phyloP scores from a whole-genome alignment of 345 rosid species.

The Crucihimalaya himalaica region DNA sequence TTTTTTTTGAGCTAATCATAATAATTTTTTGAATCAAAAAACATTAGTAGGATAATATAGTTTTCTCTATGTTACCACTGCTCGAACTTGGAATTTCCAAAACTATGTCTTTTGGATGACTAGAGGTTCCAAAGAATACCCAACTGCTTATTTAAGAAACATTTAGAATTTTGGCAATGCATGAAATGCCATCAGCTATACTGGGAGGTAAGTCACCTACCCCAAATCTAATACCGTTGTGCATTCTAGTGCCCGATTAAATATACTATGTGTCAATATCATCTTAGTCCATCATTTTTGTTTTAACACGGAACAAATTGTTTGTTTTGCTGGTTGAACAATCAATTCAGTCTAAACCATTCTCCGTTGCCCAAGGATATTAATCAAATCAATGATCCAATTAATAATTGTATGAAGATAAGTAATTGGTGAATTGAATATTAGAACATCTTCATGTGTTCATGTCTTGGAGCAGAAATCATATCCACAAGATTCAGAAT shows the following conservation, averaged over 20 bases:
- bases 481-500: neutral
- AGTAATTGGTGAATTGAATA: neutral
- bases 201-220: conserved; percentile 73
- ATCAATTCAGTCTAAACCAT: neutral
- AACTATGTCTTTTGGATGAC: too few species aligned
- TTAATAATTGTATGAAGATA: neutral
- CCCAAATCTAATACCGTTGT: neutral
- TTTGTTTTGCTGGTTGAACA: neutral
- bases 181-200: conserved; percentile 92
- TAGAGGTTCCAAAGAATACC: conserved; percentile 96
- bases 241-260: neutral
- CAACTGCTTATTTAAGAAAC: conserved; percentile 74
- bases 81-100: too few species aligned
- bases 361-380: neutral
- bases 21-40: too few species aligned
- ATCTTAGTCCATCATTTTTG: conserved; percentile 5
- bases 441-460: neutral
- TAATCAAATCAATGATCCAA: neutral
- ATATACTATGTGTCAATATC: neutral
- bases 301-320: neutral
- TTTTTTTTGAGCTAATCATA: too few species aligned
- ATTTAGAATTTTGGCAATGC: conserved; percentile 95
- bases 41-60: too few species aligned
- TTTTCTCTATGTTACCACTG: too few species aligned
- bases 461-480: neutral